A percentile compares a stretch with the other conserved stretches of the same genome.
Evolutionary conservation across 768 basidiomycete species (phyloP).

Genomic region (Pisolithus sp.): DNA sequence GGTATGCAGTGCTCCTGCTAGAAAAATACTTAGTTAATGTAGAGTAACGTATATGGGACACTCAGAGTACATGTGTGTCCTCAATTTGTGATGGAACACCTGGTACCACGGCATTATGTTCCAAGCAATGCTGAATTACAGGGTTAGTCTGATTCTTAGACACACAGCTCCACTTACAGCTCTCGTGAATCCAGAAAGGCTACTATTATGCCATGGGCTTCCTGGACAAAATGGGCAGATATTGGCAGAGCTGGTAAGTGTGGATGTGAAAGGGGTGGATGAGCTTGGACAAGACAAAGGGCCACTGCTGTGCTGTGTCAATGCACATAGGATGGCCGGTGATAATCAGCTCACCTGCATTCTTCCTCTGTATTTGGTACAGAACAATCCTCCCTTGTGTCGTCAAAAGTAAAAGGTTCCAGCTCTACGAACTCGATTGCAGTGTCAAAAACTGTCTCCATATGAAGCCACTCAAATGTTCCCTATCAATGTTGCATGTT

Average conservation of each 20-base stretch:
- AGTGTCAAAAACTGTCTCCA: neutral
- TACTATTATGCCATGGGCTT: neutral
- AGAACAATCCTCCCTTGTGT: neutral
- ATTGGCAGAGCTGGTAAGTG: too few relatives aligned
- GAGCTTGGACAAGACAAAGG: too few relatives aligned
- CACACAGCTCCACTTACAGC: neutral
- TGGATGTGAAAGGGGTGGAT: too few relatives aligned
- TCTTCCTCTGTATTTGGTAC: neutral
- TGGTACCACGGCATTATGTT: conserved; percentile 1
- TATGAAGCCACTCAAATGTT: neutral
- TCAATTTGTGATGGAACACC: neutral
- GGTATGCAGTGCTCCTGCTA: neutral
- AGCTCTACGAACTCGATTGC: neutral
- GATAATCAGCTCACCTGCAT: too few relatives aligned
- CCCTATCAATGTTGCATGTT: neutral
- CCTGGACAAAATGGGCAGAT: too few relatives aligned
- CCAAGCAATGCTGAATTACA: neutral
- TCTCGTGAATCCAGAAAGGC: conserved; percentile 1
- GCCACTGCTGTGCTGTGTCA: neutral
- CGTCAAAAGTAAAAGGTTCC: neutral
- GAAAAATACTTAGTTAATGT: too few relatives aligned
- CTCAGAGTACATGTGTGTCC: neutral
- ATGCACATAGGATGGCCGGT: neutral
- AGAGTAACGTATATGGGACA: neutral
- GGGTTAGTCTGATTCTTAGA: too few relatives aligned